A percentile compares a stretch with the other conserved stretches of the same genome.
These are phyloP conservation scores for Ajuga reptans DNA, from an alignment of 305 asterid genomes.

Conservation along the genomic window DNA sequence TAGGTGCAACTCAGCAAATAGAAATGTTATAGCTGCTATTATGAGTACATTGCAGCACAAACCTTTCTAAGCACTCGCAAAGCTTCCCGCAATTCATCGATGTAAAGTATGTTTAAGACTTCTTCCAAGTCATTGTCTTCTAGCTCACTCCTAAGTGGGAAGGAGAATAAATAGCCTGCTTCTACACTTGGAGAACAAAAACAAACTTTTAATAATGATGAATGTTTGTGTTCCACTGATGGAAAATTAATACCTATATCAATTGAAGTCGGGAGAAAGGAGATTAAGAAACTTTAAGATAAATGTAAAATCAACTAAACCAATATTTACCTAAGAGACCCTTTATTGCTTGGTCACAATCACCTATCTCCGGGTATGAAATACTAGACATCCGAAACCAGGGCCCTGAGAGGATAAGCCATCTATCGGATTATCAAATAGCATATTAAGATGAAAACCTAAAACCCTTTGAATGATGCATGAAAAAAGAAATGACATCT, in stretches of 20 bases:
- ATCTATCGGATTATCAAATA: conserved; percentile 17
- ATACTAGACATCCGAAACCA: conserved; percentile 83
- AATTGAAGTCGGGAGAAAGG: conserved; percentile 10
- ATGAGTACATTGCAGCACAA: conserved; percentile 12
- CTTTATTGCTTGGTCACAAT: conserved; percentile 54
- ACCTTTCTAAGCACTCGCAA: conserved; percentile 57
- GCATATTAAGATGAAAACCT: not conserved
- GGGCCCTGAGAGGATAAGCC: conserved; percentile 53
- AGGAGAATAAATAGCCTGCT: conserved; percentile 52
- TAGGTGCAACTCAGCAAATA: conserved; percentile 10
- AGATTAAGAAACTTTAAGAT: not conserved
- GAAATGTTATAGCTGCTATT: not conserved
- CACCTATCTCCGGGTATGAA: conserved; percentile 70
- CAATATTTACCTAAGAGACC: conserved; percentile 57
- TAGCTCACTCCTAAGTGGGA: conserved; percentile 33
- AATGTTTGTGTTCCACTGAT: not conserved
- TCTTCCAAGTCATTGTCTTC: conserved; percentile 47
- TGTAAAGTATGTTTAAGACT: conserved; percentile 53
- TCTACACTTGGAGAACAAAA: conserved; percentile 36
- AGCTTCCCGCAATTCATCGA: conserved; percentile 70
- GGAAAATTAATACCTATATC: not conserved
- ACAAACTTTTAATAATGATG: conserved; percentile 7
- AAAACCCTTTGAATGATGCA: not conserved
- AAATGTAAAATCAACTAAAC: conserved; percentile 11
- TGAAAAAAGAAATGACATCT: not conserved